Base-by-base conservation (phyloP, 2,329 filamentous ascomycete species). In the Epichloe gansuensis region DNA sequence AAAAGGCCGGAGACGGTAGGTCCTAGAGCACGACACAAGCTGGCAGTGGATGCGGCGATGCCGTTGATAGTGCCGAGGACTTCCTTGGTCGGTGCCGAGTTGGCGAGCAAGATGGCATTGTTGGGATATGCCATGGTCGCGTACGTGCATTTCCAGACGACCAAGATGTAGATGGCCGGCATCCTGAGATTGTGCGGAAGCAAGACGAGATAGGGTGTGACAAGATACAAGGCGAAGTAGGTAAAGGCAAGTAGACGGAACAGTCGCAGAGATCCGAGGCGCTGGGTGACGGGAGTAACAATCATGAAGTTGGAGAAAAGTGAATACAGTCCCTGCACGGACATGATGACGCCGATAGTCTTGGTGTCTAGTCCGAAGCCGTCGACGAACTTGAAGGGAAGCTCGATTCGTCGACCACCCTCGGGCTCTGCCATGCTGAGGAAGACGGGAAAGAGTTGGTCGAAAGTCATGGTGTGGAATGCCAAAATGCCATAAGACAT, bases 391-490 rank as follows among this genome's bases (percentile, higher is more conserved):
- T 86, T 85, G 74, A 98, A 93, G 0, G 91, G 91, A 2, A 95
- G 77, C 12, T 70, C 76, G 57, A 61, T 74, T 57, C 63, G 79
- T 68, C 63, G 77, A 8, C 54, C 51, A 64, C 62, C 76, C 65
- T 72, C 60, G 1, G 75, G 76, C 9, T 72, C 66, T 15, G 70
- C 69, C 45, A 88, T 88, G 67, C 87, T 91, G 63, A 98, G 81
- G 60, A 98, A 89, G 2, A 96, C 87, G 0, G 93, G 91, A 60
- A 97, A 83, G 48, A 97, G 78, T 63, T 95, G 88, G 69, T 98
- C 93, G 61, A 95, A 93, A 0, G 91, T 94, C 70, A 98, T 96
- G 12, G 91, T 96, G 71, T 97, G 91, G 72, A 95, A 96, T 58
- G 91, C 91, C 55, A 97, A 75, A 61, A 97, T 89, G 45, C 91